Conservation (phyloP, 208 protist species). For the Acanthamoeba polyphaga region DNA sequence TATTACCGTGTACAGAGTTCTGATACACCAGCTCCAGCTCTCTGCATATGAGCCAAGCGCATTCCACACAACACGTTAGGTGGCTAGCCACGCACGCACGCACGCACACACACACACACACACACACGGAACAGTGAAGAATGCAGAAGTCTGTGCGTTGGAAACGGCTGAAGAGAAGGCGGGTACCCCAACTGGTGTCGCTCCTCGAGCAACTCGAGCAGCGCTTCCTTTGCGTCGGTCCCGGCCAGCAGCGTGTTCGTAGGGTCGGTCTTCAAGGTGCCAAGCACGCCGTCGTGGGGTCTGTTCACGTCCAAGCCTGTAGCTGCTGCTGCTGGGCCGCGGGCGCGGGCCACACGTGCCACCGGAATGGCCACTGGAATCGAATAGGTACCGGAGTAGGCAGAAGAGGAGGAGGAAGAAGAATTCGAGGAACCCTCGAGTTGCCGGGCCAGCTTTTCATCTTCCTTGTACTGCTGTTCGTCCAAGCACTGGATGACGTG, state of each 20-base stretch:
- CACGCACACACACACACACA: neutral
- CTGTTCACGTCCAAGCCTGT: neutral
- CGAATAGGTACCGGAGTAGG: neutral
- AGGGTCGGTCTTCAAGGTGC: neutral
- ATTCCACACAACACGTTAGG: neutral
- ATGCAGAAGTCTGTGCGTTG: neutral
- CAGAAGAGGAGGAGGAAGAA: neutral
- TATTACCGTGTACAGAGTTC: constrained; percentile 45
- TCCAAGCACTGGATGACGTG: constrained; percentile 12
- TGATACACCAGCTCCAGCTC: constrained; percentile 55
- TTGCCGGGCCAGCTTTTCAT: constrained; percentile 30
- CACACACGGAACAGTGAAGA: neutral
- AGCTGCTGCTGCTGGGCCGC: neutral
- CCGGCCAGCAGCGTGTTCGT: neutral
- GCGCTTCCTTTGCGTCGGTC: neutral
- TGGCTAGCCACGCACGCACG: neutral
- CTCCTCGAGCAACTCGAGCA: constrained; percentile 4
- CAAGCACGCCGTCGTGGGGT: neutral
- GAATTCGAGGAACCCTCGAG: neutral
- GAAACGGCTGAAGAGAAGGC: neutral
- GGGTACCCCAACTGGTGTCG: constrained; percentile 22
- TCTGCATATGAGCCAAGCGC: neutral
- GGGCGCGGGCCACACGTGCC: neutral
- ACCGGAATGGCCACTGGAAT: too few species aligned
- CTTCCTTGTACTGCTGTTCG: constrained; percentile 13